Evolutionary conservation across 1,284 basidiomycete species (phyloP), one percentile per base, ranked within the genome.

Genomic region (Exobasidium rhododendri): DNA sequence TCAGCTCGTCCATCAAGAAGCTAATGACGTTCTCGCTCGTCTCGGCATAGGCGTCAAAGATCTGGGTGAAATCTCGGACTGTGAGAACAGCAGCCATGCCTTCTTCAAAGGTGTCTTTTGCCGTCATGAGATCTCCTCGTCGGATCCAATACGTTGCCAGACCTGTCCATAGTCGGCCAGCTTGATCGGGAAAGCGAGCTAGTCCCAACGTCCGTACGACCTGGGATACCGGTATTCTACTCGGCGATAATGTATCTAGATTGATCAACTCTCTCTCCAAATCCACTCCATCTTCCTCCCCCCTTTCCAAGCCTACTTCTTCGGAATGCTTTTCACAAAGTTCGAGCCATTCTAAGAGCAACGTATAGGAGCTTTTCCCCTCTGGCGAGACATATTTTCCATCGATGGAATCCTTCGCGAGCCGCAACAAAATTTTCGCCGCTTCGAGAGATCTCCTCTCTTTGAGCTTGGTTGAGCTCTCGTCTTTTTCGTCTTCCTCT

Each of bases 71-170:
- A 82, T 98, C 96, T 26, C 93, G 88, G 66, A 97, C 89, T 0
- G 96, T 97, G 74, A 98, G 83, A 17, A 97, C 94, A 1, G 83
- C 84, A 10, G 85, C 84, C 67, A 97, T 86, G 7, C 93, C 94
- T 29, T 86, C 82, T 30, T 62, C 45, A 35, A 98, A 98, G 0
- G 89, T 92, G 59, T 85, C 84, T 73, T 86, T 89, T 6, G 90
- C 92, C 61, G 88, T 86, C 59, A 94, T 93, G 74, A 99, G 94
- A 78, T 97, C 94, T 67, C 87, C 91, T 1, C 92, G 87, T 82
- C 97, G 96, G 82, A 96, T 94, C 93, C 94, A 98, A 79, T 96
- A 98, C 0, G 94, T 97, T 2, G 94, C 94, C 40, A 98, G 81
- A 0, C 94, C 94, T 3, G 92, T 91, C 93, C 94, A 99, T 13